A percentile compares a stretch with the other conserved stretches of the same genome.
phyloP scores from a whole-genome alignment of 2,329 filamentous ascomycete species.

The Fusarium illudens region DNA sequence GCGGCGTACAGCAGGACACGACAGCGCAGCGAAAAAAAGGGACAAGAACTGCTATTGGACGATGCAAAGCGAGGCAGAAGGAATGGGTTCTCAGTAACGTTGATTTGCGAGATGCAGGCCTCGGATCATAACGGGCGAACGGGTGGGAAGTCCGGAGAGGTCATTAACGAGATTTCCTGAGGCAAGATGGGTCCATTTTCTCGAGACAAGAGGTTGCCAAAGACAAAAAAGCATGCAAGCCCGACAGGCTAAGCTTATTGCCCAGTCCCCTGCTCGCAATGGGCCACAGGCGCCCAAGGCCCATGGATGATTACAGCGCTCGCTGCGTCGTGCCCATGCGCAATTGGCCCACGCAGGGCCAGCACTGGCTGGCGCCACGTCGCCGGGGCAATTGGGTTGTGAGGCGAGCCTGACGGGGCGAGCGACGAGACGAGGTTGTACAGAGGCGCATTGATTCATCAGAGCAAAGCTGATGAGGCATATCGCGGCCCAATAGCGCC shows the following conservation, averaged over 20 bases:
- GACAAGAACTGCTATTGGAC: constrained; percentile 33
- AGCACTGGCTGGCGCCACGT: constrained; percentile 43
- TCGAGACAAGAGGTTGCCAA: constrained; percentile 8
- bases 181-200: constrained; percentile 34
- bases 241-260: constrained; percentile 36
- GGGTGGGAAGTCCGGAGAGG: constrained; percentile 45
- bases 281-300: constrained; percentile 33
- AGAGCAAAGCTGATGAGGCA: constrained; percentile 32
- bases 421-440: constrained; percentile 27
- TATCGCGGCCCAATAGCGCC: constrained; percentile 43
- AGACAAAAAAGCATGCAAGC: constrained; percentile 36
- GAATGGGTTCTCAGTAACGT: constrained; percentile 32
- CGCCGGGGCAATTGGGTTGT: constrained; percentile 44
- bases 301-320: constrained; percentile 28
- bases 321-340: constrained; percentile 41
- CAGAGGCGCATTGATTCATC: constrained; percentile 24
- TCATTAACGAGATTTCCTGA: constrained; percentile 42
- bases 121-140: constrained; percentile 46
- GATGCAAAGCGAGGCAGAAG: constrained; percentile 18
- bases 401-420: constrained; percentile 35
- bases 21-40: constrained; percentile 36
- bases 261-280: constrained; percentile 39
- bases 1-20: constrained; percentile 34
- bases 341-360: constrained; percentile 43
- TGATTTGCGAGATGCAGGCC: constrained; percentile 45